A percentile compares a stretch with the other conserved stretches of the same genome.
Conservation (phyloP, 169 alveolate genomes). For the Pseudocohnilembus persalinus region DNA sequence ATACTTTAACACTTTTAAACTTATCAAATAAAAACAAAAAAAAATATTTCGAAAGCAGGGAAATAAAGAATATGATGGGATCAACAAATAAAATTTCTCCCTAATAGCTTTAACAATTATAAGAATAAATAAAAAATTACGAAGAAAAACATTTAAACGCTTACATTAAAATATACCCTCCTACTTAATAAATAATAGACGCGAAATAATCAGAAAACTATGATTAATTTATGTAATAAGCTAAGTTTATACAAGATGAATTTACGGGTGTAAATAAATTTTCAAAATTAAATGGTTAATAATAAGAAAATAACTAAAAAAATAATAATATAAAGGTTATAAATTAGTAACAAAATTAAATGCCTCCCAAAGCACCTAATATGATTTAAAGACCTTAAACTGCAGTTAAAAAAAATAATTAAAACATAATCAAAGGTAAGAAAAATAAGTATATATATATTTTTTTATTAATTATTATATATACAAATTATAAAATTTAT, state of each 20-base stretch:
- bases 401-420: too few relatives aligned
- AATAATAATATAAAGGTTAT: too few relatives aligned
- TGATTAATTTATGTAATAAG: neutral
- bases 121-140: neutral
- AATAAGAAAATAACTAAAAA: neutral
- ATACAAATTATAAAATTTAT: too few relatives aligned
- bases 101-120: too few relatives aligned
- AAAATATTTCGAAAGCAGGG: neutral
- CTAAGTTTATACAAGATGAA: neutral
- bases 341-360: too few relatives aligned
- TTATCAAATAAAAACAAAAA: neutral
- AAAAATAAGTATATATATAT: too few relatives aligned
- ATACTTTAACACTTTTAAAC: constrained; percentile 51
- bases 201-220: neutral
- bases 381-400: too few relatives aligned
- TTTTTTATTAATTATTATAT: too few relatives aligned
- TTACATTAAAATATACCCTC: neutral
- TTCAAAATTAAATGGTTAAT: too few relatives aligned
- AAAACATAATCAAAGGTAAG: too few relatives aligned
- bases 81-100: neutral
- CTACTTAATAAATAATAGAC: neutral
- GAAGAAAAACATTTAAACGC: neutral
- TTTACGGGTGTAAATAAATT: neutral
- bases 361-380: neutral
- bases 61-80: neutral